Evolutionary conservation across 129 eudicot genomes (phyloP).

Genomic region (Pittosporum tobira): DNA sequence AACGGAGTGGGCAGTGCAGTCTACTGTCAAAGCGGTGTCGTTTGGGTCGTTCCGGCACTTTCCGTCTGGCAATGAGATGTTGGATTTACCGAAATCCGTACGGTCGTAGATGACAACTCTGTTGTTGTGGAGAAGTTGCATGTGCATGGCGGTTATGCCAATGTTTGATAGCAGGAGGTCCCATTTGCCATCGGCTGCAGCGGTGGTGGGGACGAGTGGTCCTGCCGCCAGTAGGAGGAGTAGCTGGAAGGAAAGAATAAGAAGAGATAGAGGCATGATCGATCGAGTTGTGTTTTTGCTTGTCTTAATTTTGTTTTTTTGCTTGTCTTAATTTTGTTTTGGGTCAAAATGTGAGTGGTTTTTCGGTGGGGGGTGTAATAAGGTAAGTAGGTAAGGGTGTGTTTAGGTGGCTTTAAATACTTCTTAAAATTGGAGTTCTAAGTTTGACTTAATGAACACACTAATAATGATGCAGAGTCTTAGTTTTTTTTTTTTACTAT

Average conservation of each 20-base stretch:
- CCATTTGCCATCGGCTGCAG: constrained; percentile 43
- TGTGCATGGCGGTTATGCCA: constrained; percentile 85
- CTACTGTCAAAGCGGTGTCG: constrained; percentile 24
- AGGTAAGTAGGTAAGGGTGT: background rate
- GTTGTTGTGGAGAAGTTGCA: constrained; percentile 63
- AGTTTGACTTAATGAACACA: too few relatives aligned
- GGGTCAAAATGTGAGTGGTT: too few relatives aligned
- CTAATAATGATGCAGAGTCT: too few relatives aligned
- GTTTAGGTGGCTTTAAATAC: background rate
- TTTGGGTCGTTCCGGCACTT: constrained; percentile 40
- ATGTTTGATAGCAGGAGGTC: constrained; percentile 31
- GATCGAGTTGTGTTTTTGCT: too few relatives aligned
- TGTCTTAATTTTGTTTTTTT: background rate
- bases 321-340: too few relatives aligned
- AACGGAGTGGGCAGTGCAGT: constrained; percentile 72
- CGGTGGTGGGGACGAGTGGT: constrained; percentile 5
- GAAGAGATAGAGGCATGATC: too few relatives aligned
- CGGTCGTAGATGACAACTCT: constrained; percentile 64
- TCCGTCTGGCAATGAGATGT: constrained; percentile 45
- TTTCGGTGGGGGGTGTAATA: background rate
- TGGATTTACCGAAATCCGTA: constrained; percentile 64
- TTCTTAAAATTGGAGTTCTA: background rate
- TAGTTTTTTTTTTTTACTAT: too few relatives aligned
- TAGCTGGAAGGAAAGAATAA: constrained; percentile 16
- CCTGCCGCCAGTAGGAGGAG: constrained; percentile 12